Evolutionary conservation across 2,329 filamentous ascomycete genomes (phyloP).

Genomic region (Escovopsis sp.): DNA sequence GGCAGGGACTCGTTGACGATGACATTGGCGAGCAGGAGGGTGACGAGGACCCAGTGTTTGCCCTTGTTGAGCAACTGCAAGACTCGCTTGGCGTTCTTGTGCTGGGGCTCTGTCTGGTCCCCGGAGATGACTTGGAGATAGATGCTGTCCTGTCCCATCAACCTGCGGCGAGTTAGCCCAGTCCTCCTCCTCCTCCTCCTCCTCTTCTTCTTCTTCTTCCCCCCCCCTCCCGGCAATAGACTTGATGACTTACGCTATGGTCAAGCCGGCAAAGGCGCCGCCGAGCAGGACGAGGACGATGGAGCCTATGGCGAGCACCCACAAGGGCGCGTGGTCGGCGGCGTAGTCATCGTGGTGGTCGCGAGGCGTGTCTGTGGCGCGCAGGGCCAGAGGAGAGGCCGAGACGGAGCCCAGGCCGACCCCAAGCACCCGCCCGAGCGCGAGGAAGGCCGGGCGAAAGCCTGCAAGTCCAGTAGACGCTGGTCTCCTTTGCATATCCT

Average conservation of each 20-base stretch:
- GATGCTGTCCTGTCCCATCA: constrained; percentile 75
- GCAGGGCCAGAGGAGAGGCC: constrained; percentile 27
- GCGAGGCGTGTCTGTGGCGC: not conserved
- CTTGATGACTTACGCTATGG: constrained; percentile 52
- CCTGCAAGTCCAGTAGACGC: constrained; percentile 21
- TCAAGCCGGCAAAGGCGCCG: constrained; percentile 88
- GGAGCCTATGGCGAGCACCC: constrained; percentile 69
- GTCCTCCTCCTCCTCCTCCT: too few species aligned
- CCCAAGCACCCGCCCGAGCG: constrained; percentile 35
- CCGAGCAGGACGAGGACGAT: constrained; percentile 71
- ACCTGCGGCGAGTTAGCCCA: too few species aligned
- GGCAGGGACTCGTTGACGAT: constrained; percentile 95
- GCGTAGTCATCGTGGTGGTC: constrained; percentile 30
- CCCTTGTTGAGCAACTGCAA: constrained; percentile 67
- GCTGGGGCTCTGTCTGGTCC: constrained; percentile 72
- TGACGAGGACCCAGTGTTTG: constrained; percentile 97
- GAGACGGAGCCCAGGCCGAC: constrained; percentile 33
- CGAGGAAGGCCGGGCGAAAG: constrained; percentile 34
- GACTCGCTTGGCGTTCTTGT: constrained; percentile 71
- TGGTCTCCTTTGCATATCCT: constrained; percentile 14
- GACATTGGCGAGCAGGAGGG: constrained; percentile 84
- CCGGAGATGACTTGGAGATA: constrained; percentile 89
- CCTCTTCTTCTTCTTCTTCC: too few species aligned
- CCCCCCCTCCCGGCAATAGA: not conserved
- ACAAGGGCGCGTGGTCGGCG: constrained; percentile 48